phyloP scores from a whole-genome alignment of 2,329 filamentous ascomycete species.

The Hymenoscyphus scutula region DNA sequence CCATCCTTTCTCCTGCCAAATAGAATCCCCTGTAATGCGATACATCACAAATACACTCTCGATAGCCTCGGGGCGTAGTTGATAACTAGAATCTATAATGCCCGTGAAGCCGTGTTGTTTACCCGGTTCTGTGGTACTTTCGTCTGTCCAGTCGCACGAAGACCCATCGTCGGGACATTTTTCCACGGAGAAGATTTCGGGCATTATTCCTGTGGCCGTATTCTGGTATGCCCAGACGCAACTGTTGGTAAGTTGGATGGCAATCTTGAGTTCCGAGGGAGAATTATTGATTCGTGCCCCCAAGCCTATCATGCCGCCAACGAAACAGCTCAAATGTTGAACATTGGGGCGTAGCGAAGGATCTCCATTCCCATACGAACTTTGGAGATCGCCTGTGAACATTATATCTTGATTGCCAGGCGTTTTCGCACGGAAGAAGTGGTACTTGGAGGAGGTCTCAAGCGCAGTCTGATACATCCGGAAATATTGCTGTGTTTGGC shows the following conservation, averaged over 20 bases:
- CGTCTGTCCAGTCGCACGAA: slow-evolving; percentile 25
- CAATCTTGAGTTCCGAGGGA: slow-evolving; percentile 53
- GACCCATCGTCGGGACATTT: slow-evolving; percentile 17
- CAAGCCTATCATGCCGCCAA: slow-evolving; percentile 67
- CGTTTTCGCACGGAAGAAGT: slow-evolving; percentile 69
- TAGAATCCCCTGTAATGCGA: slow-evolving; percentile 20
- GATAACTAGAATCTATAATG: slow-evolving; percentile 17
- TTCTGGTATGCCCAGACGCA: slow-evolving; percentile 61
- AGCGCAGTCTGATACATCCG: too few species aligned
- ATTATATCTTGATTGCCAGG: slow-evolving; percentile 43
- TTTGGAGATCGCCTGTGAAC: slow-evolving; percentile 32
- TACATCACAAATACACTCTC: slow-evolving; percentile 65
- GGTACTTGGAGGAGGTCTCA: slow-evolving; percentile 49
- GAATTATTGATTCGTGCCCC: slow-evolving; percentile 59
- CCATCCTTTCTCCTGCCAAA: slow-evolving; percentile 44
- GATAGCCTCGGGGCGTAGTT: slow-evolving; percentile 54
- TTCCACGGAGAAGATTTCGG: slow-evolving; percentile 49
- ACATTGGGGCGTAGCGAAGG: slow-evolving; percentile 35
- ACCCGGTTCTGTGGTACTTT: slow-evolving; percentile 13
- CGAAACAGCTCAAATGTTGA: slow-evolving; percentile 69
- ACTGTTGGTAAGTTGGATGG: slow-evolving; percentile 56
- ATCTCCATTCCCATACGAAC: slow-evolving; percentile 39
- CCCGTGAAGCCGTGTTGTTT: slow-evolving; percentile 17
- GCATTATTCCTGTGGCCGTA: slow-evolving; percentile 59
- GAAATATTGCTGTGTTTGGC: too few species aligned